A percentile compares a stretch with the other conserved stretches of the same genome.
phyloP scores from a whole-genome alignment of 2,329 filamentous ascomycete genomes.

The Stagonosporopsis vannaccii region DNA sequence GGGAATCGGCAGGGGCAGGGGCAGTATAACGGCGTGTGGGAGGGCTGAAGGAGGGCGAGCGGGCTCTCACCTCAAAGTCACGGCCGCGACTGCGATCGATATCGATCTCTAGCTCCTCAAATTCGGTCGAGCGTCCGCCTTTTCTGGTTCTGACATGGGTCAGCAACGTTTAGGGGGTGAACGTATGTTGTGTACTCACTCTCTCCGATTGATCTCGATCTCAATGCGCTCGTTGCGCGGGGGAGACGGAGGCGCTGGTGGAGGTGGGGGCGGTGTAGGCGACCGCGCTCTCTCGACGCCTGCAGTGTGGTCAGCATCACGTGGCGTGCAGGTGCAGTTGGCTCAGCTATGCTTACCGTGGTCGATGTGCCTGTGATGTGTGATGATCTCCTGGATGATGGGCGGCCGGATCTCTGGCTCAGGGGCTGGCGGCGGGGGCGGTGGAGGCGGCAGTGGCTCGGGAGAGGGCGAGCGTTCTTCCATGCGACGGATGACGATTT shows the following conservation, averaged over 20 bases:
- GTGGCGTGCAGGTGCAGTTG: background rate
- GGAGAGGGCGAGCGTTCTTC: conserved; percentile 60
- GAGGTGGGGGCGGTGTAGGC: conserved; percentile 59
- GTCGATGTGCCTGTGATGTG: conserved; percentile 85
- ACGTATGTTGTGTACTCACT: conserved; percentile 47
- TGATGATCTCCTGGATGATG: conserved; percentile 88
- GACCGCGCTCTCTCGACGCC: conserved; percentile 57
- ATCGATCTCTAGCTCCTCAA: conserved; percentile 70
- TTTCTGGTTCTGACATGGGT: conserved; percentile 39
- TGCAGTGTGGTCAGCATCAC: conserved; percentile 22
- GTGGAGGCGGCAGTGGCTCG: conserved; percentile 54
- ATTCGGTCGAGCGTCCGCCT: conserved; percentile 55
- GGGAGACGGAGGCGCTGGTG: conserved; percentile 55
- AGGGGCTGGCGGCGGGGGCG: conserved; percentile 59
- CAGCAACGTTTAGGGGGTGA: conserved; percentile 10
- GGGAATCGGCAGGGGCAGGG: conserved; percentile 48
- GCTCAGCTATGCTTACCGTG: conserved; percentile 69
- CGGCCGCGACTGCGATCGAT: conserved; percentile 61
- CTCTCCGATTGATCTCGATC: conserved; percentile 61
- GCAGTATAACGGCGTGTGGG: conserved; percentile 54
- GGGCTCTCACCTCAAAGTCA: conserved; percentile 39
- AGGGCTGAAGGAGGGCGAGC: conserved; percentile 50
- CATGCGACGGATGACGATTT: conserved; percentile 55
- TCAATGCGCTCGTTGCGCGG: conserved; percentile 61
- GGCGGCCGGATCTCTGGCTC: conserved; percentile 76